These are phyloP conservation scores for Sclerotinia trifoliorum DNA, from an alignment of 2,329 filamentous ascomycete species.

Conservation along the genomic window DNA sequence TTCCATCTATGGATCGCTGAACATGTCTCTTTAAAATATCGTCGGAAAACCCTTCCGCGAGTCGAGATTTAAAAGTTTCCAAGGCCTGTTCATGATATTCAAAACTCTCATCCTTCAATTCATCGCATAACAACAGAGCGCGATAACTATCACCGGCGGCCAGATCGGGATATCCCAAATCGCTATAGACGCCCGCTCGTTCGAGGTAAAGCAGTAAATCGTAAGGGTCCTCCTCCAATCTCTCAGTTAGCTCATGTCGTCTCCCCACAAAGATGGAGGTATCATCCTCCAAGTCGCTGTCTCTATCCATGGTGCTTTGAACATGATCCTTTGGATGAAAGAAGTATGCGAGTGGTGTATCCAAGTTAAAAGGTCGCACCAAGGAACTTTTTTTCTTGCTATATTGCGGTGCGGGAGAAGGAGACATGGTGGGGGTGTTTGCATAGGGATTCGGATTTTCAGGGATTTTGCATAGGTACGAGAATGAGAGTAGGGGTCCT, in stretches of 20 bases:
- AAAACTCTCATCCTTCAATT: slow-evolving; percentile 72
- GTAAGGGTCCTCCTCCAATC: slow-evolving; percentile 53
- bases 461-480: slow-evolving; percentile 1
- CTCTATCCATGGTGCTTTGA: slow-evolving; percentile 25
- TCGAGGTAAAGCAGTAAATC: slow-evolving; percentile 65
- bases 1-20: slow-evolving; percentile 25
- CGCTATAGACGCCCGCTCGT: slow-evolving; percentile 68
- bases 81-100: slow-evolving; percentile 74
- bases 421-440: slow-evolving; percentile 5
- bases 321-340: slow-evolving; percentile 18
- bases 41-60: slow-evolving; percentile 41
- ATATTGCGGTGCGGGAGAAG: slow-evolving; percentile 5
- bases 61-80: slow-evolving; percentile 40
- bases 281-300: slow-evolving; percentile 33
- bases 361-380: slow-evolving; percentile 17
- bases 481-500: neutral
- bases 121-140: slow-evolving; percentile 82
- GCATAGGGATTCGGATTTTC: slow-evolving; percentile 2
- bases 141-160: slow-evolving; percentile 88
- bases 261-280: slow-evolving; percentile 47
- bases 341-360: slow-evolving; percentile 9
- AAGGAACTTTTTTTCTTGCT: neutral
- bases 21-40: slow-evolving; percentile 42
- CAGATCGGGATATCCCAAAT: slow-evolving; percentile 83
- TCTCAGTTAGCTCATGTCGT: slow-evolving; percentile 57